These are phyloP conservation scores for Pythium dissimile DNA, from an alignment of 352 stramenopile species.

Conservation along the genomic window DNA sequence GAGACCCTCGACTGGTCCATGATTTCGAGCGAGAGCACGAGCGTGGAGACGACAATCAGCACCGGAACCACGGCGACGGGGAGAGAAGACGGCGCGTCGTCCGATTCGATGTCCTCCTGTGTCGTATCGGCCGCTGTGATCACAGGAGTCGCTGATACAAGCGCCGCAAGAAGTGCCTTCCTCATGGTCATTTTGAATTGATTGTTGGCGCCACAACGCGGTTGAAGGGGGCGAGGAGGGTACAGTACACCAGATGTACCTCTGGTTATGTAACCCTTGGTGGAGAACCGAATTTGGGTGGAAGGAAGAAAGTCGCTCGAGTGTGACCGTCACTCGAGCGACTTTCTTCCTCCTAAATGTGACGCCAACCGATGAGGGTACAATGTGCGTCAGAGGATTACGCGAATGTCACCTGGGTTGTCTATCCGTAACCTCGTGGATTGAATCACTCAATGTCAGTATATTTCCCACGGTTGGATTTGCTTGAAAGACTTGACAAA, in stretches of 20 bases:
- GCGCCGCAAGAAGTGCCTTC: no score
- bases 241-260: no score
- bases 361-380: no score
- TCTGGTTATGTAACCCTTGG: no score
- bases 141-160: no score
- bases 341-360: no score
- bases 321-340: no score
- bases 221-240: background rate
- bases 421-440: background rate
- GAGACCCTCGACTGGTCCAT: constrained; percentile 43
- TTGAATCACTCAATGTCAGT: background rate
- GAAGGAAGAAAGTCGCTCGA: background rate
- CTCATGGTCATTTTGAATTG: background rate
- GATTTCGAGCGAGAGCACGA: constrained; percentile 64
- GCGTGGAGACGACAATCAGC: constrained; percentile 44
- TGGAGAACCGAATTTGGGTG: no score
- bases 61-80: constrained; percentile 27
- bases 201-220: background rate
- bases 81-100: no score
- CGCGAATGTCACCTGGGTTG: background rate
- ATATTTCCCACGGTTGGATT: background rate
- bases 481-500: constrained; percentile 6
- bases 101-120: no score
- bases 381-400: no score
- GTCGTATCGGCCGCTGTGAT: no score